Evolutionary conservation across 164 flowering plant species (phyloP).

Genomic region (Nymphaea thermarum): DNA sequence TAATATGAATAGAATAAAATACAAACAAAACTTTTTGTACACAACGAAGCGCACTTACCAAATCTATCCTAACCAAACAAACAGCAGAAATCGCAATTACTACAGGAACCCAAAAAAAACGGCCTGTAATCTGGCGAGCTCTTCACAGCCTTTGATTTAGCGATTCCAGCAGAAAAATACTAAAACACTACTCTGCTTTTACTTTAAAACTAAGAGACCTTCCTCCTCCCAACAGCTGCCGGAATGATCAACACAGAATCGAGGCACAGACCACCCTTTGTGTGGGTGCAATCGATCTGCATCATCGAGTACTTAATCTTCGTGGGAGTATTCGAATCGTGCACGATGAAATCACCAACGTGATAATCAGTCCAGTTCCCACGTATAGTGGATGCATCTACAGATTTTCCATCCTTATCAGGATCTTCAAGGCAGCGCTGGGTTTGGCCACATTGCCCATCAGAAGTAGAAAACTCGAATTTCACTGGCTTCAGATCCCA

Average conservation of each 20-base stretch:
- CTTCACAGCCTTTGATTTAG: not conserved
- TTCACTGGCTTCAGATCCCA: constrained; percentile 73
- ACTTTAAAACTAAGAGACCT: constrained; percentile 1
- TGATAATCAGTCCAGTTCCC: constrained; percentile 67
- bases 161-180: not conserved
- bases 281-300: constrained; percentile 92
- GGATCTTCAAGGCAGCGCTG: constrained; percentile 44
- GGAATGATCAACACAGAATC: constrained; percentile 64
- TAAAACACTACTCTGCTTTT: constrained; percentile 1
- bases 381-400: not conserved
- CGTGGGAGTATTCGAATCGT: constrained; percentile 19
- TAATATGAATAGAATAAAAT: not conserved
- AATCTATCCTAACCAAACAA: not conserved
- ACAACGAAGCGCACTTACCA: not conserved
- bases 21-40: not conserved
- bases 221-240: constrained; percentile 11
- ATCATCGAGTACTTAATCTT: constrained; percentile 67
- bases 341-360: constrained; percentile 61
- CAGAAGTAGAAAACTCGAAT: constrained; percentile 55
- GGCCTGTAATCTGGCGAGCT: not conserved
- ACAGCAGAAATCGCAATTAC: not conserved
- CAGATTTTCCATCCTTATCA: not conserved
- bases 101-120: not conserved
- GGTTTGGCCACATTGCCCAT: constrained; percentile 44
- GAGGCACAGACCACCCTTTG: constrained; percentile 83